These are phyloP conservation scores for Phytopythium litorale DNA, from an alignment of 352 stramenopile genomes.

Conservation along the genomic window DNA sequence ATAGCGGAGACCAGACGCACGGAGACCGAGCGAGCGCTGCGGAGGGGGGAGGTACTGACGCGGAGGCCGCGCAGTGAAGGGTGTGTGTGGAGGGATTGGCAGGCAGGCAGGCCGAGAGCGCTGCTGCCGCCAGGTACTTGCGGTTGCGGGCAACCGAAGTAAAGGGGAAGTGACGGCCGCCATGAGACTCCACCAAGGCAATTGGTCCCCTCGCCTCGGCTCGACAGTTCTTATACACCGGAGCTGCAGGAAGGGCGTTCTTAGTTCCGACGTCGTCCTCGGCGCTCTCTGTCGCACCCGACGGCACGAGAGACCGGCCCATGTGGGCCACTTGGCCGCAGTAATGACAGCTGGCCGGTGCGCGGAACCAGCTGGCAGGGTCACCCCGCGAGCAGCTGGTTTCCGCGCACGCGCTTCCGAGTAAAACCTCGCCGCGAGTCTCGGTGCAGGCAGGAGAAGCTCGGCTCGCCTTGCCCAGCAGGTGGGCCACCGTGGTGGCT, in stretches of 20 bases:
- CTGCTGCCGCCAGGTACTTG: constrained; percentile 7
- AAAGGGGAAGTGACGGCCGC: constrained; percentile 20
- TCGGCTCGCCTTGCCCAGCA: too few species aligned
- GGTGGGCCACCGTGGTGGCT: too few species aligned
- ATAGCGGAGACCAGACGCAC: background rate
- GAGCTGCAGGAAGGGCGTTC: too few species aligned
- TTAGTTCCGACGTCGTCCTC: background rate
- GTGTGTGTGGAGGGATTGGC: too few species aligned
- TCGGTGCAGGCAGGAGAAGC: too few species aligned
- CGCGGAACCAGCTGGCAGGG: background rate
- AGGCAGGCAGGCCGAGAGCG: background rate
- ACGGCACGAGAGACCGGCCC: background rate
- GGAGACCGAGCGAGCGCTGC: background rate
- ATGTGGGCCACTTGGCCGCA: background rate
- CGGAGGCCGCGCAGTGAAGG: background rate
- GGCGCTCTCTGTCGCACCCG: background rate
- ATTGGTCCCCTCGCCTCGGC: background rate
- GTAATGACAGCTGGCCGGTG: background rate
- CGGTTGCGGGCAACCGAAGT: constrained; percentile 20
- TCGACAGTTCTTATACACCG: too few species aligned
- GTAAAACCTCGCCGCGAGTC: too few species aligned
- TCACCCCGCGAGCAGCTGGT: background rate
- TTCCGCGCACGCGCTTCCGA: background rate
- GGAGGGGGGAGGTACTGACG: background rate
- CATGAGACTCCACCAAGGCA: background rate